Evolutionary conservation across 176 grass and related monocot genomes (phyloP).

Genomic region (Carex myosuroides): DNA sequence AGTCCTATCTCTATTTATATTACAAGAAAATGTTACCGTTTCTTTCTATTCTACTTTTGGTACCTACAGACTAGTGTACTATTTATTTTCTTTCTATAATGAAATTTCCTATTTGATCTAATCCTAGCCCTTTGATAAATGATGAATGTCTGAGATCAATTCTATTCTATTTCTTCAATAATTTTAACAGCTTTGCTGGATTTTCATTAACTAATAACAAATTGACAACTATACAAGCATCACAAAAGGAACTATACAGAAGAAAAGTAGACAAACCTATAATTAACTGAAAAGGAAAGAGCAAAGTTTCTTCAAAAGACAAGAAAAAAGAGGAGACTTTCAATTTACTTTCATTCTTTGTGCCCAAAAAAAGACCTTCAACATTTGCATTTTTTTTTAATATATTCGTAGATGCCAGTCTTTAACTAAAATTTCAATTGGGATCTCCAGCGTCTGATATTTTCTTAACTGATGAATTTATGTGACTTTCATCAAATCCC

Average conservation of each 20-base stretch:
- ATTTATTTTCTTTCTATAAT: too few species aligned
- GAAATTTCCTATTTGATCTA: too few species aligned
- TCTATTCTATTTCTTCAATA: too few species aligned
- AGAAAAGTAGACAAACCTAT: too few species aligned
- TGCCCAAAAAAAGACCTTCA: background rate
- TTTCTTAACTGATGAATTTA: background rate
- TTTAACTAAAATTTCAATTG: background rate
- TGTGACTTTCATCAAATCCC: background rate
- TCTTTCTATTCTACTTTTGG: too few species aligned
- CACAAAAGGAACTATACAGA: background rate
- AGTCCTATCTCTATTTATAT: too few species aligned
- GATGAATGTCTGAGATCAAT: too few species aligned
- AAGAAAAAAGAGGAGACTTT: background rate
- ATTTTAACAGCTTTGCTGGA: background rate
- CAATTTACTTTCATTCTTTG: background rate
- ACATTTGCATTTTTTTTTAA: too few species aligned
- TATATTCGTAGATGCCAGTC: background rate
- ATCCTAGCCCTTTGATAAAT: too few species aligned
- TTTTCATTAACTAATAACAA: background rate
- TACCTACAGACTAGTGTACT: too few species aligned
- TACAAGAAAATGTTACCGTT: too few species aligned
- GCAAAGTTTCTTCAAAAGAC: background rate
- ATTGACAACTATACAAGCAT: background rate
- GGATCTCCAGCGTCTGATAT: background rate
- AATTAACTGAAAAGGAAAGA: background rate